These are phyloP conservation scores for Phytophthora litchii DNA, from an alignment of 352 stramenopile species.

Conservation along the genomic window DNA sequence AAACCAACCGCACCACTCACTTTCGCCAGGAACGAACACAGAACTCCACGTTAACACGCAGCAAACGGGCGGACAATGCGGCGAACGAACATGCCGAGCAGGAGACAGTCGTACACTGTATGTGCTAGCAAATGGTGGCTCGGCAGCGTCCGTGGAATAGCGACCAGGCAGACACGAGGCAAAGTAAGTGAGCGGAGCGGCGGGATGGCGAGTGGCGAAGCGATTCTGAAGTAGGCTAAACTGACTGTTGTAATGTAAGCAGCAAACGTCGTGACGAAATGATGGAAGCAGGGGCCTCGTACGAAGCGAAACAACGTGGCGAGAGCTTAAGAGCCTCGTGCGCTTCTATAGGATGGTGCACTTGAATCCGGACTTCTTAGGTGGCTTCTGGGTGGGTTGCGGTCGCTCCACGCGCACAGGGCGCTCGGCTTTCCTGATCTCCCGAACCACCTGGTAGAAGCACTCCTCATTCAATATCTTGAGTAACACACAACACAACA, in stretches of 20 bases:
- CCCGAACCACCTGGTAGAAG: constrained; percentile 89
- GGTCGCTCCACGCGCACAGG: constrained; percentile 52
- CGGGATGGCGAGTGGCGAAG: constrained; percentile 20
- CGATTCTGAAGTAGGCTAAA: constrained; percentile 40
- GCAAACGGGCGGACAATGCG: constrained; percentile 18
- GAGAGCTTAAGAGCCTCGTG: constrained; percentile 20
- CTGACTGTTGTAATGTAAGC: constrained; percentile 45
- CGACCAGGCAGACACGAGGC: not conserved
- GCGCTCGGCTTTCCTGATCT: constrained; percentile 84
- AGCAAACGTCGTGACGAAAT: constrained; percentile 32
- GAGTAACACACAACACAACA: constrained; percentile 3
- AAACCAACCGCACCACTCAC: constrained; percentile 10
- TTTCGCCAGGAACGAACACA: constrained; percentile 11
- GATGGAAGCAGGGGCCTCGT: constrained; percentile 14
- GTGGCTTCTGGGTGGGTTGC: constrained; percentile 58
- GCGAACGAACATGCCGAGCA: constrained; percentile 24
- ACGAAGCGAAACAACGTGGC: constrained; percentile 27
- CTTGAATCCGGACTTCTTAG: constrained; percentile 70
- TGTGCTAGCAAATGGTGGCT: constrained; percentile 4
- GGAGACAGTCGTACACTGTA: not conserved
- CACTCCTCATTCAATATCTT: constrained; percentile 91
- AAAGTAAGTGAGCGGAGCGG: constrained; percentile 16
- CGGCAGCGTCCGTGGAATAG: constrained; percentile 8
- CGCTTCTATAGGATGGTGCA: constrained; percentile 58
- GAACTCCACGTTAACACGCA: constrained; percentile 7